Evolutionary conservation across 768 basidiomycete genomes (phyloP).

Genomic region (Hortiboletus flavorubellus): DNA sequence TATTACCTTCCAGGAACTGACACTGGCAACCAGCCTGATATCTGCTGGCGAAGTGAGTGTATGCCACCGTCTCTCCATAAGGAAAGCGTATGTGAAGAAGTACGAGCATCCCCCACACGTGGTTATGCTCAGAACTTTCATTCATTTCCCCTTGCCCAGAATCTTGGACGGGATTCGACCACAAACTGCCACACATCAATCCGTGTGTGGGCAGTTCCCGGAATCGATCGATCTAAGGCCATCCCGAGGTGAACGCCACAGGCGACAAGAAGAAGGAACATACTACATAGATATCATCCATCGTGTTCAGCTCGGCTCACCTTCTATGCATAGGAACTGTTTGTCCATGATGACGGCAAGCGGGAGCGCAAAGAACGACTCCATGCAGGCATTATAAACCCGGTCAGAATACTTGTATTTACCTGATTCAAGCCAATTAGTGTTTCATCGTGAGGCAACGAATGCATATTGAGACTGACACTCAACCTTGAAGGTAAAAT

Average conservation of each 20-base stretch:
- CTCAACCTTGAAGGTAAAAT: constrained; percentile 99
- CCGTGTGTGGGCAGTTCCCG: constrained; percentile 97
- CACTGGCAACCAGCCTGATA: constrained; percentile 98
- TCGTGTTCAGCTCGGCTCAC: constrained; percentile 91
- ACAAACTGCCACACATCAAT: constrained; percentile 97
- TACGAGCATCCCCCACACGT: constrained; percentile 96
- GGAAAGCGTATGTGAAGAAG: constrained; percentile 71
- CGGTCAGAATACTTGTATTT: constrained; percentile 98
- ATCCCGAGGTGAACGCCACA: neutral
- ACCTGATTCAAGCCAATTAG: constrained; percentile 46
- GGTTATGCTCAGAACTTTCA: constrained; percentile 92
- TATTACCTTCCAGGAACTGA: constrained; percentile 96
- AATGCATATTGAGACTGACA: constrained; percentile 53
- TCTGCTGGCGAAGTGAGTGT: constrained; percentile 37
- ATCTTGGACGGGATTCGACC: constrained; percentile 98
- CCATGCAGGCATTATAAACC: constrained; percentile 97
- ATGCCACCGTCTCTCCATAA: neutral
- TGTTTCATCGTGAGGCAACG: neutral
- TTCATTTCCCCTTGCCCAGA: constrained; percentile 91
- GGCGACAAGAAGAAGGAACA: constrained; percentile 26
- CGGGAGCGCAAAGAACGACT: constrained; percentile 92
- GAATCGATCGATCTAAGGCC: constrained; percentile 87
- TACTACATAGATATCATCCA: constrained; percentile 90
- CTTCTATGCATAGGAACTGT: constrained; percentile 98
- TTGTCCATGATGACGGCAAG: constrained; percentile 99